Percentiles rank a stretch among this genome's conserved stretches.
These are phyloP conservation scores for Lentinula aciculospora DNA, from an alignment of 768 basidiomycete genomes.

Conservation along the genomic window DNA sequence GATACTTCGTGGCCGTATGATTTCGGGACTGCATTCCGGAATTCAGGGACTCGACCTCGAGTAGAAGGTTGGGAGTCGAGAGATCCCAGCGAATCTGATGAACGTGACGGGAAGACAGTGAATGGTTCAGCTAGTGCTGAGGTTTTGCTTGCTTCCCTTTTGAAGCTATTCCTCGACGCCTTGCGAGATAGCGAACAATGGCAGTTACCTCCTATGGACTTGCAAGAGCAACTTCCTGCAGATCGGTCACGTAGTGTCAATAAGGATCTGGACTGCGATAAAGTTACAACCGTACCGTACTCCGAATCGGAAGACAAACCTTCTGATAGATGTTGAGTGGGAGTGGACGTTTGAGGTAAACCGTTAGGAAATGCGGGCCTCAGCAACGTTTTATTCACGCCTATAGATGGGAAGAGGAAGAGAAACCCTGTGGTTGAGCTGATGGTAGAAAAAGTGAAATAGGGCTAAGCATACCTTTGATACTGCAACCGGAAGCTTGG, in stretches of 20 bases:
- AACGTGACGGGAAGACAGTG: constrained; percentile 7
- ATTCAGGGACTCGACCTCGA: neutral
- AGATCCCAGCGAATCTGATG: constrained; percentile 8
- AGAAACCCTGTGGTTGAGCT: constrained; percentile 41
- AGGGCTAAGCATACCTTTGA: constrained; percentile 55
- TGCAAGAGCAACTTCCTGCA: constrained; percentile 45
- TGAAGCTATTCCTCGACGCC: constrained; percentile 22
- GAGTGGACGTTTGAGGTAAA: constrained; percentile 63
- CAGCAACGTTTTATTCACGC: constrained; percentile 52
- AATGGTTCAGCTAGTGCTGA: constrained; percentile 4
- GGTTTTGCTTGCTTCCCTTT: constrained; percentile 18
- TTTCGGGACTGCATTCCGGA: constrained; percentile 66
- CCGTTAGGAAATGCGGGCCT: constrained; percentile 79
- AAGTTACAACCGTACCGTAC: constrained; percentile 42
- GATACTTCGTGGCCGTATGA: constrained; percentile 23
- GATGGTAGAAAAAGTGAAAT: constrained; percentile 12
- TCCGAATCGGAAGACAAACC: constrained; percentile 57
- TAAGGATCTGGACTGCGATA: constrained; percentile 26
- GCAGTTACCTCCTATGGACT: constrained; percentile 43
- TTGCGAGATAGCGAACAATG: constrained; percentile 52
- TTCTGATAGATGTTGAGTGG: constrained; percentile 38
- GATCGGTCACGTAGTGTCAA: constrained; percentile 18
- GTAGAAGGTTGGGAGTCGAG: constrained; percentile 4
- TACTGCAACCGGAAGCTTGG: constrained; percentile 29
- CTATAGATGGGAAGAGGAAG: constrained; percentile 25